Conservation (phyloP, 2,329 filamentous ascomycete species). For the Colletotrichum siamense region DNA sequence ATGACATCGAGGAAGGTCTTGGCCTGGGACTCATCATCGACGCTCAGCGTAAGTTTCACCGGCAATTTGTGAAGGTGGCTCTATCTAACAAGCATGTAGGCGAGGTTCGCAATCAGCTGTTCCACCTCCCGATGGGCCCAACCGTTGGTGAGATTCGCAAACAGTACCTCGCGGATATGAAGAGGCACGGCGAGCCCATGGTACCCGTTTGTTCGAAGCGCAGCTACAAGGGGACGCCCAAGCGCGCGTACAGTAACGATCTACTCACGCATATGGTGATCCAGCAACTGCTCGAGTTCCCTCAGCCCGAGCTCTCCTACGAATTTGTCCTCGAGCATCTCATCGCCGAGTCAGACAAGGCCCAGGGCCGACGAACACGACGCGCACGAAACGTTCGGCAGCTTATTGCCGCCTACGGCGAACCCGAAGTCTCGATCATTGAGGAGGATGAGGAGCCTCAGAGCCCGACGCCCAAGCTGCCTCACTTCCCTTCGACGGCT, state of each 20-base stretch:
- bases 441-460: constrained; percentile 19
- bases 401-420: constrained; percentile 9
- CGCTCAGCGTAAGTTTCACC: not conserved
- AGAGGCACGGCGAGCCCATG: constrained; percentile 4
- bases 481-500: constrained; percentile 15
- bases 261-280: constrained; percentile 11
- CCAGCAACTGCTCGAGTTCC: constrained; percentile 5
- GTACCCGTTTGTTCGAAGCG: not conserved
- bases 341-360: constrained; percentile 1
- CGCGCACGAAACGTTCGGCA: constrained; percentile 8
- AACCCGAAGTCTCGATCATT: constrained; percentile 9
- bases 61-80: not conserved
- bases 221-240: not conserved
- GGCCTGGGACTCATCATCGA: constrained; percentile 1
- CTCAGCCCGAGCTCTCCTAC: constrained; percentile 12
- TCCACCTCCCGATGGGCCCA: not conserved
- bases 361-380: not conserved
- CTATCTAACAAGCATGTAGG: not conserved
- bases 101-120: constrained; percentile 2
- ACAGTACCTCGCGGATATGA: not conserved
- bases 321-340: constrained; percentile 13
- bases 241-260: constrained; percentile 13
- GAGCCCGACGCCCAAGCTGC: constrained; percentile 9
- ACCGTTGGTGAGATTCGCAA: not conserved
- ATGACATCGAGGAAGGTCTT: not conserved